Evolutionary conservation across 805 yeast genomes (phyloP).

Genomic region (Yamadazyma olivae): DNA sequence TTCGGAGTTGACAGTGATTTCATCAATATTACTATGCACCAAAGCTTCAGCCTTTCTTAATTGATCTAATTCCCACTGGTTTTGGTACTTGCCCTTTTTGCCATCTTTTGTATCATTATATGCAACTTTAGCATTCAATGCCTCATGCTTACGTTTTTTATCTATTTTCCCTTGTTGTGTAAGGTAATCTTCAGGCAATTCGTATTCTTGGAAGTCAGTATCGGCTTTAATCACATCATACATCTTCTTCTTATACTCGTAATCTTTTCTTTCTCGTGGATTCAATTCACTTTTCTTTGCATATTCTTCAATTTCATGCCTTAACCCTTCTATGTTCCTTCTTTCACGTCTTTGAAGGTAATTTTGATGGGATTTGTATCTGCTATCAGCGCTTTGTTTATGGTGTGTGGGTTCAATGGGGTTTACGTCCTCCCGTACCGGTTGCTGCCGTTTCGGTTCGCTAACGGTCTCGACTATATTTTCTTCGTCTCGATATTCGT

Average conservation of each 20-base stretch:
- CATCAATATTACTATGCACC: conserved; percentile 27
- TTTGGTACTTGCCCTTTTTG: conserved; percentile 20
- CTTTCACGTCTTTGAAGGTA: conserved; percentile 20
- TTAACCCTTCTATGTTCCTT: conserved; percentile 16
- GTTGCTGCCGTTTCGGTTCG: no score
- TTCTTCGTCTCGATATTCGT: no score
- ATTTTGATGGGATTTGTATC: conserved; percentile 21
- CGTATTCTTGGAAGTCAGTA: conserved; percentile 26
- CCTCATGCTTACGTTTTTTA: conserved; percentile 49
- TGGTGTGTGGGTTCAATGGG: no score
- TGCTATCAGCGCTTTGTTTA: no score
- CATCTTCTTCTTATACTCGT: conserved; percentile 15
- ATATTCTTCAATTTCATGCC: conserved; percentile 13
- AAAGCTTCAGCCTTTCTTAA: conserved; percentile 30
- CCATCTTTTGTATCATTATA: conserved; percentile 3
- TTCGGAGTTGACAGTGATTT: conserved; percentile 38
- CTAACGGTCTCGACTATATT: no score
- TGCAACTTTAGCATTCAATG: conserved; percentile 23
- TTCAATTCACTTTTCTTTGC: conserved; percentile 2
- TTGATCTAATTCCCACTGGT: conserved; percentile 56
- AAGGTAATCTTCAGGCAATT: conserved; percentile 56
- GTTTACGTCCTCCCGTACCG: no score
- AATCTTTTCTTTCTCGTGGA: conserved; percentile 15
- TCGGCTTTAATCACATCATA: conserved; percentile 15
- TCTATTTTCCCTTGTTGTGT: conserved; percentile 53